Conservation (phyloP, 768 basidiomycete species). For the Phylloporus scabripes region DNA sequence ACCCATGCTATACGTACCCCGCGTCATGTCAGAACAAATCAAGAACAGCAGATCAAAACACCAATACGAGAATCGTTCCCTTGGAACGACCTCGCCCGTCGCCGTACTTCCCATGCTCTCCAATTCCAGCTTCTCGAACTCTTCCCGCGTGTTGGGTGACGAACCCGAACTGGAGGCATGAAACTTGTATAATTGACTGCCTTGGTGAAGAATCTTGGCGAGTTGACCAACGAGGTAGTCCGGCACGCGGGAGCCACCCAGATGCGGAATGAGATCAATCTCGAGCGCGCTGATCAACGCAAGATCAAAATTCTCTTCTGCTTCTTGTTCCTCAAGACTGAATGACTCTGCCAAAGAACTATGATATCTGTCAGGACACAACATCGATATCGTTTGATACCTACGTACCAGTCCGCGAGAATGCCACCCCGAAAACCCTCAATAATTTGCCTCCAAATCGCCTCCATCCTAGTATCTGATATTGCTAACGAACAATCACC, state of each 20-base stretch:
- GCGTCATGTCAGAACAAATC: slow-evolving; percentile 63
- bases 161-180: slow-evolving; percentile 4
- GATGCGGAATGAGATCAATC: slow-evolving; percentile 69
- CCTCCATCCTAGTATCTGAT: slow-evolving; percentile 60
- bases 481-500: slow-evolving; percentile 37
- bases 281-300: slow-evolving; percentile 75
- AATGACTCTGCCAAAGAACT: slow-evolving; percentile 59
- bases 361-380: not conserved
- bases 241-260: slow-evolving; percentile 65
- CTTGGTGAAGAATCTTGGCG: slow-evolving; percentile 65
- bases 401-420: slow-evolving; percentile 72
- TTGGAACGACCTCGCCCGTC: slow-evolving; percentile 48
- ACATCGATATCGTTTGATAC: not conserved
- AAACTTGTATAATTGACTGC: slow-evolving; percentile 57
- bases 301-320: slow-evolving; percentile 82
- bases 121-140: slow-evolving; percentile 35
- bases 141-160: slow-evolving; percentile 18
- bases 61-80: slow-evolving; percentile 91
- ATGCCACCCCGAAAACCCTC: slow-evolving; percentile 80
- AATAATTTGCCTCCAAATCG: slow-evolving; percentile 80
- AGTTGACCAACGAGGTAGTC: slow-evolving; percentile 65
- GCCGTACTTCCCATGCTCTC: slow-evolving; percentile 57
- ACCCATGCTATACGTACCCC: slow-evolving; percentile 38
- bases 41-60: slow-evolving; percentile 84
- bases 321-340: slow-evolving; percentile 59